Base-by-base conservation (phyloP, 2,329 filamentous ascomycete genomes). In the Colletotrichum chrysophilum region DNA sequence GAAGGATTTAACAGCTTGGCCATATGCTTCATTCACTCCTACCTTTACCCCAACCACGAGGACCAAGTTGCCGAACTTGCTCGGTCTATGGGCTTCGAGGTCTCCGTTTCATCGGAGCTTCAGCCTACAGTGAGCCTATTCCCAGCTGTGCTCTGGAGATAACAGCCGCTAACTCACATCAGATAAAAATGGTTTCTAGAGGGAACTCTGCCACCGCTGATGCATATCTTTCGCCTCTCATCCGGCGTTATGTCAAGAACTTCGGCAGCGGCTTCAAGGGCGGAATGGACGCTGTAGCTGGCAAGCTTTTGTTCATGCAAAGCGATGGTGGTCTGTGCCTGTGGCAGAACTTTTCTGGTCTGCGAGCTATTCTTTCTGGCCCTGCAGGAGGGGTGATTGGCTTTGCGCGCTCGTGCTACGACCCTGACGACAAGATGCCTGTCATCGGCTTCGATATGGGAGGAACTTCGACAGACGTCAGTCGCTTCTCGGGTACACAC, bases 21-120 rank as follows among this genome's bases (percentile, higher is more conserved):
- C 4, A 91, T 96, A 4, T 93, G 92, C 74, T 86, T 95, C 71
- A 93, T 95, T 87, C 94, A 96, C 80, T 92, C 92, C 8, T 96
- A 96, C 80, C 82, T 84, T 32, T 85, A 83, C 28, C 93, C 93
- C 0, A 88, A 90, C 5, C 94, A 95, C 75, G 86, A 87, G 71
- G 65, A 84, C 1, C 80, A 81, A 30, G 81, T 87, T 18, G 82
- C 81, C n/a, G 75, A 79, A 1, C 76, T 87, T 1, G 86, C 86
- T 0, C 75, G 78, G 8, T 89, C 91, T 12, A 89, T 94, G 71
- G 93, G 93, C 1, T 95, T 95, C 79, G 85, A 48, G 38, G 38
- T 48, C 18, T 48, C 38, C 0, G 89, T 68, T 92, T 94, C 81
- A 90, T 95, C 72, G 93, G 91, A 74, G 85, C 94, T 24, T 94